Percentiles rank a stretch among this genome's conserved stretches.
These are phyloP conservation scores for Colletotrichum caudatum DNA, from an alignment of 2,329 filamentous ascomycete genomes.

Conservation along the genomic window DNA sequence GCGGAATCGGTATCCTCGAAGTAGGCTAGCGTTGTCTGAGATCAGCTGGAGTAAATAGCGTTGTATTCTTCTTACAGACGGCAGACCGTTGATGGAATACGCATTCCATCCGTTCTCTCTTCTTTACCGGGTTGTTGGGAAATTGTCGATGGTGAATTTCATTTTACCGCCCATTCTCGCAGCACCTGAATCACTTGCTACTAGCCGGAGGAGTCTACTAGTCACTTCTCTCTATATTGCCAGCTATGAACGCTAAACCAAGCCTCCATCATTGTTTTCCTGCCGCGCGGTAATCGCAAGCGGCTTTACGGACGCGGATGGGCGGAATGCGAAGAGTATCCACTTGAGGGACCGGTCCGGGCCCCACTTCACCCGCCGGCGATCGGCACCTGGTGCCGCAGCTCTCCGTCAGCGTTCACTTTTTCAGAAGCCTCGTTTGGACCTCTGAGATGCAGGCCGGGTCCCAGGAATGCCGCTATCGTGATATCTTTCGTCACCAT, in stretches of 20 bases:
- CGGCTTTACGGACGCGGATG: background rate
- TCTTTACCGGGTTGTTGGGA: background rate
- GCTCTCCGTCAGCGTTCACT: background rate
- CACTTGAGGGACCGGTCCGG: background rate
- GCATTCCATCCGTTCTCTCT: too few species aligned
- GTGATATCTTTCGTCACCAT: too few species aligned
- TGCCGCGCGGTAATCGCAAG: background rate
- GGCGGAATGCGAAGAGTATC: background rate
- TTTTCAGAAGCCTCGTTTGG: too few species aligned
- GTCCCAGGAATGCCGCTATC: too few species aligned
- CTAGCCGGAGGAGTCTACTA: background rate
- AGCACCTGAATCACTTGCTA: background rate
- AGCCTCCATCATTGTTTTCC: background rate
- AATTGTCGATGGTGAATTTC: background rate
- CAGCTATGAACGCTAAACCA: fast-evolving
- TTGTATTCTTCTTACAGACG: background rate
- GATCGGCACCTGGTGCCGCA: background rate
- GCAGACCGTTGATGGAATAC: background rate
- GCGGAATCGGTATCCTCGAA: too few species aligned
- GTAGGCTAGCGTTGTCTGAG: background rate
- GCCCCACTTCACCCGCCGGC: background rate
- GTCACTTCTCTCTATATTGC: fast-evolving
- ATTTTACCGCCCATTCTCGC: background rate
- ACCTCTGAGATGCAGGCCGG: background rate
- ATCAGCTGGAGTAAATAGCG: background rate